Evolutionary conservation across 139 green algal genomes (phyloP).

Genomic region (Nannochloris sp.): DNA sequence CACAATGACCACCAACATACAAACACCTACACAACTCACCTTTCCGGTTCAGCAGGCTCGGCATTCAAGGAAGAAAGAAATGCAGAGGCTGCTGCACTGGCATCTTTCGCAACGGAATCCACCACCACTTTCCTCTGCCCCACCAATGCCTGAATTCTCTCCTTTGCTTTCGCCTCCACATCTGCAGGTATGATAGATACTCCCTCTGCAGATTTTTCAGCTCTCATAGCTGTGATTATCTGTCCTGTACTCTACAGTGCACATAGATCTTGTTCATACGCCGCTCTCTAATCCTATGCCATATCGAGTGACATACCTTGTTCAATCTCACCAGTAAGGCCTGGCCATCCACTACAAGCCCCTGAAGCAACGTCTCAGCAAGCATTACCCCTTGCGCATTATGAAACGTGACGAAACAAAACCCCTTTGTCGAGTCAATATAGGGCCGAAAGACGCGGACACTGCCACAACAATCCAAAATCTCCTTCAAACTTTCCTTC

Average conservation of each 20-base stretch:
- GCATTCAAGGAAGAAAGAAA: slow-evolving; percentile 27
- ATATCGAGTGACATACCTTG: slow-evolving; percentile 40
- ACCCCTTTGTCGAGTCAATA: slow-evolving; percentile 72
- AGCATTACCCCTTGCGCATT: slow-evolving; percentile 57
- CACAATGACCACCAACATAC: neutral
- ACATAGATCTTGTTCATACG: slow-evolving; percentile 6
- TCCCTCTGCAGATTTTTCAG: neutral
- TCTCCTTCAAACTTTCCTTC: slow-evolving; percentile 41
- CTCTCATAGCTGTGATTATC: neutral
- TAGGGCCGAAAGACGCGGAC: slow-evolving; percentile 81
- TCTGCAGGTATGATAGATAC: slow-evolving; percentile 8
- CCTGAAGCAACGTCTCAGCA: slow-evolving; percentile 57
- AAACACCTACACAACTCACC: neutral
- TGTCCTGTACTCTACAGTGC: neutral
- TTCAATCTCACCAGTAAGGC: slow-evolving; percentile 79
- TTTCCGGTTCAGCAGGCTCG: neutral
- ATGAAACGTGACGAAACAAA: slow-evolving; percentile 87
- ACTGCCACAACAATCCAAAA: slow-evolving; percentile 76
- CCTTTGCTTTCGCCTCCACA: slow-evolving; percentile 5
- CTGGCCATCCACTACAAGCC: slow-evolving; percentile 65
- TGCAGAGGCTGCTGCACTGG: slow-evolving; percentile 24
- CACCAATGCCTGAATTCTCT: slow-evolving; percentile 16
- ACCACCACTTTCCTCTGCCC: slow-evolving; percentile 10
- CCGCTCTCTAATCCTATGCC: slow-evolving; percentile 47
- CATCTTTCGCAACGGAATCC: slow-evolving; percentile 6